Evolutionary conservation across 495 filamentous ascomycete species (phyloP), one percentile per base, ranked within the genome.

Genomic region (Penicillium parvum): DNA sequence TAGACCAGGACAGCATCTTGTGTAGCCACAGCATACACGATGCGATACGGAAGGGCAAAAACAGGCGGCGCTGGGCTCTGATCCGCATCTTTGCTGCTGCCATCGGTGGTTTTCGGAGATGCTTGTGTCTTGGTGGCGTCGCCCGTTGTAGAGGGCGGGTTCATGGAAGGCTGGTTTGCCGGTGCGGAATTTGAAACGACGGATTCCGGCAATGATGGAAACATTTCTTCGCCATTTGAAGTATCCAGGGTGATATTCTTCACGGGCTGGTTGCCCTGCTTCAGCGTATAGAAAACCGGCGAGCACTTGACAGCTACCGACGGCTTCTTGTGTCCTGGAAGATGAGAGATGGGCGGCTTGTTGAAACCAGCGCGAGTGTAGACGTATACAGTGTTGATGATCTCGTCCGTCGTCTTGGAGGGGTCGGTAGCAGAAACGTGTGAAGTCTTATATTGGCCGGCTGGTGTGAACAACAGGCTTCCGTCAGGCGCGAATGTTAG

Each of bases 311-410:
- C 87, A 3, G 88, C 94, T 9, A 99, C 87, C 1, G 94, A 99
- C 7, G 94, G 91, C 59, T 99, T 99, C 72, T 96, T 99, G 55
- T 96, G 91, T 1, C 92, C 94, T 0, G 94, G 94, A 21, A 99
- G 76, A 67, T 96, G 91, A n/a, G 94, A 89, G 43, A 99, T 86
- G 11, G 94, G 94, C 10, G 94, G 90, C 60, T 91, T 96, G 64
- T 95, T 97, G 53, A 99, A 86, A 9, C 94, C 94, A 12, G 89
- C 94, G 45, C 94, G 78, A 0, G 91, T 96, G 59, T 99, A 99
- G 33, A 99, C 88, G 64, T 97, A 99, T 19, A 97, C 94, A 0
- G 94, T 99, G 57, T 99, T 99, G 65, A 85, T 88, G 26, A 95
- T 74, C 28, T 99, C 91, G 46, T 89, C 90, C 0, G 77, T 73